Conservation (phyloP, 305 asterid species). For the Fraxinus sp. region DNA sequence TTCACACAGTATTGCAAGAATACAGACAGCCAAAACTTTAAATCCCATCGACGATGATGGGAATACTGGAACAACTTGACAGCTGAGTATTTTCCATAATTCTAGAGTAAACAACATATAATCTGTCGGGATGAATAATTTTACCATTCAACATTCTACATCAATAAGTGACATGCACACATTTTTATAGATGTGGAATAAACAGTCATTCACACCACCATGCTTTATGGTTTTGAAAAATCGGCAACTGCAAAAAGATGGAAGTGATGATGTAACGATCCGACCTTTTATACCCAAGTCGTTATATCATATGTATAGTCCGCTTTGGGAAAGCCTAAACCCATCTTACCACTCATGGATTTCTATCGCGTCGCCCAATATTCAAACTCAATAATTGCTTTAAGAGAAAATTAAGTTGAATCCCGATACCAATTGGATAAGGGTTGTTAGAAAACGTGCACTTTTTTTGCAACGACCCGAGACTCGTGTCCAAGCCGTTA, state of each 20-base stretch:
- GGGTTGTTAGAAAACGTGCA: too few species aligned
- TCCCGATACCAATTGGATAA: background rate
- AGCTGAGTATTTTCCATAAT: constrained; percentile 7
- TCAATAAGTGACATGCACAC: background rate
- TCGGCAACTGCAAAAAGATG: background rate
- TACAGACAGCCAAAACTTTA: background rate
- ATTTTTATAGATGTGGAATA: background rate
- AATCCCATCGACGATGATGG: background rate
- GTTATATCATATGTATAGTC: background rate
- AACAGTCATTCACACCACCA: background rate
- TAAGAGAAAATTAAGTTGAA: background rate
- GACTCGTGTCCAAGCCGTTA: background rate
- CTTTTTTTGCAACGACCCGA: background rate
- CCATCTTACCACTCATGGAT: background rate
- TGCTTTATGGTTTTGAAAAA: background rate
- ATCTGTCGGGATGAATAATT: constrained; percentile 1
- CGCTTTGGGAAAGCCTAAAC: background rate
- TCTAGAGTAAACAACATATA: constrained; percentile 8
- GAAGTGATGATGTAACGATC: background rate
- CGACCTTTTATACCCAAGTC: background rate
- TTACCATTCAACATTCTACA: background rate
- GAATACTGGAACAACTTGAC: background rate
- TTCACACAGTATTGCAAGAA: background rate
- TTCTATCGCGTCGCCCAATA: background rate
- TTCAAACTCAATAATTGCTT: background rate